A percentile compares a stretch with the other conserved stretches of the same genome.
These are phyloP conservation scores for Lipomyces japonicus DNA, from an alignment of 805 yeast species.

Conservation along the genomic window DNA sequence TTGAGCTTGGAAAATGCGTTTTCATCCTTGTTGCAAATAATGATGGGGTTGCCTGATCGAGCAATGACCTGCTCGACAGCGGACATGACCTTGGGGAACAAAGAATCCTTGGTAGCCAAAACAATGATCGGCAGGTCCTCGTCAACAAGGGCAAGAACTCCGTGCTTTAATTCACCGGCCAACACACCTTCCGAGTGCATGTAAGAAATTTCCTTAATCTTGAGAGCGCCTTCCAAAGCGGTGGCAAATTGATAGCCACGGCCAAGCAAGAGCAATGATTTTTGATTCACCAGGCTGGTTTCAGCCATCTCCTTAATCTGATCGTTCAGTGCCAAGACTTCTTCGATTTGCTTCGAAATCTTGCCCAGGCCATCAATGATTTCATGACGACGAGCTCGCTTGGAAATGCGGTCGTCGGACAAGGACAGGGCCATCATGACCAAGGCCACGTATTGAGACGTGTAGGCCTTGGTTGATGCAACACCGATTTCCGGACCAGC, in stretches of 20 bases:
- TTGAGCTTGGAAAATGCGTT: constrained; percentile 41
- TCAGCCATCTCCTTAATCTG: constrained; percentile 73
- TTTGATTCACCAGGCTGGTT: constrained; percentile 68
- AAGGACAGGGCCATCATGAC: constrained; percentile 96
- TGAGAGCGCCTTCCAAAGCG: constrained; percentile 96
- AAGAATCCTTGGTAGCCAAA: constrained; percentile 91
- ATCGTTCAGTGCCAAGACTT: constrained; percentile 68
- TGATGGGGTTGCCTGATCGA: constrained; percentile 94
- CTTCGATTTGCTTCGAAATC: constrained; percentile 81
- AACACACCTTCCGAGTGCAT: constrained; percentile 99
- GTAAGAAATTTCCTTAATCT: constrained; percentile 95
- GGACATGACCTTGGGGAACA: constrained; percentile 92
- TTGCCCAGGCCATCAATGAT: constrained; percentile 80
- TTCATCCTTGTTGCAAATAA: constrained; percentile 82
- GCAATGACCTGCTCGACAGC: constrained; percentile 96
- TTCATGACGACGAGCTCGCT: constrained; percentile 68
- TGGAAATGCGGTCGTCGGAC: constrained; percentile 84
- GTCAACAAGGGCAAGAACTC: constrained; percentile 95
- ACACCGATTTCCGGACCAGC: constrained; percentile 99
- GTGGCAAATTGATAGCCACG: constrained; percentile 97
- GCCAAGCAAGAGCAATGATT: constrained; percentile 85
- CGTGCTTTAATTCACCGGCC: constrained; percentile 98
- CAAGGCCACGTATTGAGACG: constrained; percentile 94
- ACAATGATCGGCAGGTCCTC: constrained; percentile 91
- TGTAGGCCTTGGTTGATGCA: constrained; percentile 97